Percentiles rank a stretch among this genome's conserved stretches.
Conservation (phyloP, 1,284 basidiomycete genomes). For the Sphaerobolus stellatus region DNA sequence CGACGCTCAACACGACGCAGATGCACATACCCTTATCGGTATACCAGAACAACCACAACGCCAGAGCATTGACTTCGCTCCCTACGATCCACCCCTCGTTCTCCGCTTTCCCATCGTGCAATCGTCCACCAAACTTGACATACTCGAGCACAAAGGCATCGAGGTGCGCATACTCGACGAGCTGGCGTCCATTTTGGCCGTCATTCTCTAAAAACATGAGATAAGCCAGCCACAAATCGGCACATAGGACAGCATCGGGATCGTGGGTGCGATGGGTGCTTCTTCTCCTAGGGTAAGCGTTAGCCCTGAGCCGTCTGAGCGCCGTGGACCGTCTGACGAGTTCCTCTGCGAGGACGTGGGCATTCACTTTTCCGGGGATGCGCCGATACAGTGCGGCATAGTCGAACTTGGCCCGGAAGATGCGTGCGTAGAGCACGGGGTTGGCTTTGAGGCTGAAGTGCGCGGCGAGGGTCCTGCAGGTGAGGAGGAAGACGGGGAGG, state of each 20-base stretch:
- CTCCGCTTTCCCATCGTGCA: conserved; percentile 29
- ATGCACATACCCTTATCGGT: conserved; percentile 3
- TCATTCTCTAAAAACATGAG: conserved; percentile 60
- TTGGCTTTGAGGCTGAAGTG: conserved; percentile 14
- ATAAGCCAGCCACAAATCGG: conserved; percentile 50
- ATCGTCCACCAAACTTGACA: conserved; percentile 17
- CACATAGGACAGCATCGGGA: conserved; percentile 10
- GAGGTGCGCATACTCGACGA: conserved; percentile 40
- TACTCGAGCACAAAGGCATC: conserved; percentile 39
- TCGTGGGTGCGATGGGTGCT: neutral
- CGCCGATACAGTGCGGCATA: conserved; percentile 24
- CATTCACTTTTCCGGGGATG: conserved; percentile 19
- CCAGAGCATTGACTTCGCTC: conserved; percentile 34
- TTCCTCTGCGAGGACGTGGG: neutral
- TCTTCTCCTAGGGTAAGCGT: neutral
- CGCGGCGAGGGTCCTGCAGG: conserved; percentile 13
- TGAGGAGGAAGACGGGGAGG: conserved; percentile 19
- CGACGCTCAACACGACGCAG: neutral
- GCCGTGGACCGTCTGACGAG: conserved; percentile 18
- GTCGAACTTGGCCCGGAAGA: conserved; percentile 23
- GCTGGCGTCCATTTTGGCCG: conserved; percentile 46
- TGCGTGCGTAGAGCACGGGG: conserved; percentile 23
- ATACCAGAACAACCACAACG: conserved; percentile 41
- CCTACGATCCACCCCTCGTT: conserved; percentile 35
- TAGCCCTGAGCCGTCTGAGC: conserved; percentile 26